Base-by-base conservation (phyloP, 2,329 filamentous ascomycete species). In the Teratosphaeria gauchensis region DNA sequence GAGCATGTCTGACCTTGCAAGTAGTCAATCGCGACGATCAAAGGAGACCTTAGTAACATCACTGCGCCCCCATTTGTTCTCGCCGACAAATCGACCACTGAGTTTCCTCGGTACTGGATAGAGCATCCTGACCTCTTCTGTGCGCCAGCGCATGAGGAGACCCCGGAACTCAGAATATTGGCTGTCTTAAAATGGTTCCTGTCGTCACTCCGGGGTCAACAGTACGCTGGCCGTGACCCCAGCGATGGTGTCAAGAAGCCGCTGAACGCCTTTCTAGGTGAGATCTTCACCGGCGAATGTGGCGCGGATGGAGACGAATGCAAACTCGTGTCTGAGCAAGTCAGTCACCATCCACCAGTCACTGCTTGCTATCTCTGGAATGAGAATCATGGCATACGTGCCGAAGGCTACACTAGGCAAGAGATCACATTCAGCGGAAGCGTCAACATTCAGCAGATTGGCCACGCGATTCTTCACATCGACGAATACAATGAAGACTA, bases 181-280 rank as follows among this genome's bases (percentile, higher is more conserved):
- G 71, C 77, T 8, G 75, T 80, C 0, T 68, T 80, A 16, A 78
- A 79, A 62, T 79, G 77, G 71, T 80, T 80, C 61, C 68, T 80
- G 28, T 72, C 74, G 16, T 76, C 74, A 30, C 65, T 80, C 21
- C 75, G 74, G 56, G 74, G 76, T 8, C 78, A 81, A 63, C 76
- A 79, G 56, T 79, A 79, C 59, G 75, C 74, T 2, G 76, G 76
- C 3, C 69, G 75, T n/a, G 64, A 71, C 8, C 72, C 74, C 35
- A 67, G 64, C 28, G 72, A 76, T 14, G 76, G 76, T 3, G 72
- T 77, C 1, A 80, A 79, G 69, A 82, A 81, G 62, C 78, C 79
- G 0, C 65, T 81, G 54, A 80, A 80, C 61, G 76, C 78, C 1
- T 80, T 80, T 56, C 68, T 80, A 1, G 77, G 78, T 0, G 77